Conservation (phyloP, 75 land plant genomes). For the Larix kaempferi region DNA sequence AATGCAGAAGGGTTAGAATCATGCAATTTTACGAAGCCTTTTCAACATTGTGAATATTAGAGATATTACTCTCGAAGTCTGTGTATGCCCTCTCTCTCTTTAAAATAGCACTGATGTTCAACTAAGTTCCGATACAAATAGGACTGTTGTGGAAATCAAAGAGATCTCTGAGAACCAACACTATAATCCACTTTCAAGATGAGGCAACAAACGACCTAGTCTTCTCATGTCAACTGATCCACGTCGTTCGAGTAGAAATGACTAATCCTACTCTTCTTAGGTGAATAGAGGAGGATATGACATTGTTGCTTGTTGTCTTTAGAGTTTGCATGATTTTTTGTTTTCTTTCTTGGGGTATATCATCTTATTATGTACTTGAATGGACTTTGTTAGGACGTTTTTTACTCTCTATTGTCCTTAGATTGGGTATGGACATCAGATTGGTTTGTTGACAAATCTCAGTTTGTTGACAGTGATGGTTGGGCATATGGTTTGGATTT, state of each 20-base stretch:
- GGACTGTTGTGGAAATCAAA: conserved; percentile 31
- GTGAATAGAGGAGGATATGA: conserved; percentile 3
- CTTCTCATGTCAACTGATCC: conserved; percentile 56
- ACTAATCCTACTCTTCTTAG: conserved; percentile 56
- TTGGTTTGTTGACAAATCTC: conserved; percentile 62
- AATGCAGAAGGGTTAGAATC: no score
- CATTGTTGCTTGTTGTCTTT: neutral
- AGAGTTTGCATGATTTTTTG: neutral
- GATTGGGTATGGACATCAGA: conserved; percentile 78
- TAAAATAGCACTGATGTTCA: conserved; percentile 25
- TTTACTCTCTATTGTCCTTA: conserved; percentile 54
- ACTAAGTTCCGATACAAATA: conserved; percentile 3
- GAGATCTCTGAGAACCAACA: conserved; percentile 77
- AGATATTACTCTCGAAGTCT: no score
- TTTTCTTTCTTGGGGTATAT: no score
- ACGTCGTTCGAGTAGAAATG: conserved; percentile 72
- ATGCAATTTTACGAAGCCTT: no score
- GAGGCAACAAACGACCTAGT: conserved; percentile 59
- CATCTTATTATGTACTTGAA: conserved; percentile 8
- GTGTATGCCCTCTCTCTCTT: conserved; percentile 46
- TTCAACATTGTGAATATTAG: no score
- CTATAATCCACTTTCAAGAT: conserved; percentile 70
- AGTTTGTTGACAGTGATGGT: conserved; percentile 70
- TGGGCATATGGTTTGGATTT: conserved; percentile 84
- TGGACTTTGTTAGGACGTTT: conserved; percentile 71